Evolutionary conservation across 106 monocot species (phyloP).

Genomic region (Apostasia ramifera): DNA sequence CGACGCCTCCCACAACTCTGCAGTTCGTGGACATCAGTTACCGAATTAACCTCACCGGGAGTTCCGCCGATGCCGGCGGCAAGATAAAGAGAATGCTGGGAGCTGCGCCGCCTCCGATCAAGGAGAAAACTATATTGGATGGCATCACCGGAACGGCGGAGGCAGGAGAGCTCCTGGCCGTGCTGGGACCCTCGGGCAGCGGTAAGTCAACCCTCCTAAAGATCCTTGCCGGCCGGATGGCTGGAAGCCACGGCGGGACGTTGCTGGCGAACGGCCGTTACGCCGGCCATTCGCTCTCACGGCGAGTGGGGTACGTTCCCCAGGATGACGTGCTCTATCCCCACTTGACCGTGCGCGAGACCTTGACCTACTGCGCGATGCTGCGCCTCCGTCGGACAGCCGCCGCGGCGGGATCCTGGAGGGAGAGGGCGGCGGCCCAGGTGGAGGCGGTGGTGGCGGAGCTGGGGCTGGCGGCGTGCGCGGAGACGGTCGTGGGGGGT

Average conservation of each 20-base stretch:
- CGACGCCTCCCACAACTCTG: constrained; percentile 3
- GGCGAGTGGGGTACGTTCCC: constrained; percentile 52
- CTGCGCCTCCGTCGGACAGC: constrained; percentile 52
- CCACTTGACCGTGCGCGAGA: constrained; percentile 73
- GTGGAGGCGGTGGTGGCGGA: constrained; percentile 71
- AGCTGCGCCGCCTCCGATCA: background rate
- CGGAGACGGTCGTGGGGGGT: constrained; percentile 53
- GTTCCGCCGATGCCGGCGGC: background rate
- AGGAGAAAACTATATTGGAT: constrained; percentile 48
- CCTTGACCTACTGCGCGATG: constrained; percentile 63
- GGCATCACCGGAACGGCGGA: constrained; percentile 43
- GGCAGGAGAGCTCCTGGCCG: constrained; percentile 67
- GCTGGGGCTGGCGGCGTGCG: constrained; percentile 62
- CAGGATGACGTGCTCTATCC: constrained; percentile 91
- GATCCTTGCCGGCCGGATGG: constrained; percentile 47
- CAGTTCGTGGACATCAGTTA: constrained; percentile 47
- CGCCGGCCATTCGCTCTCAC: constrained; percentile 9
- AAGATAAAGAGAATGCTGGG: constrained; percentile 3
- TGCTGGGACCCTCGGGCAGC: constrained; percentile 86
- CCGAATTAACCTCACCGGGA: constrained; percentile 23
- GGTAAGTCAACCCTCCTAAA: constrained; percentile 79
- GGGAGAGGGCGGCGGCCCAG: constrained; percentile 3
- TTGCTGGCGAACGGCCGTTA: constrained; percentile 27
- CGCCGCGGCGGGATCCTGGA: constrained; percentile 16
- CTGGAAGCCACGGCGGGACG: constrained; percentile 15